Evolutionary conservation across 2,329 filamentous ascomycete genomes (phyloP), one percentile per base, ranked within the genome.

Genomic region (Trichoderma harzianum): DNA sequence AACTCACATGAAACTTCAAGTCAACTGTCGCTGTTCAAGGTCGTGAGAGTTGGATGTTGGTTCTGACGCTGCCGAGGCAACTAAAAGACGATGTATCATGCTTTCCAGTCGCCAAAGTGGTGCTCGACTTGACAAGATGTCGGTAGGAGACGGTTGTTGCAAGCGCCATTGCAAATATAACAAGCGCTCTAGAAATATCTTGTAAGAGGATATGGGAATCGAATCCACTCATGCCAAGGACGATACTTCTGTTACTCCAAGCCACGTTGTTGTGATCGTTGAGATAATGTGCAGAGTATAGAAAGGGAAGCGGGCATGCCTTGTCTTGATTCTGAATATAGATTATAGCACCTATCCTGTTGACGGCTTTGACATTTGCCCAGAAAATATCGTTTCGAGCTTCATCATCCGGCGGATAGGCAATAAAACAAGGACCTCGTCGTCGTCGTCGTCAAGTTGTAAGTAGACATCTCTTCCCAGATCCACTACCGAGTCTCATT

Each of bases 381-480:
- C 64, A 3, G 74, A 73, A 51, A 90, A 90, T 73, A 86, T 90
- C 73, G 86, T 91, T 76, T 89, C 87, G 36, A 90, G 90, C 67
- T 83, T 92, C 14, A 85, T 85, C 39, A 79, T 92, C 58, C 88
- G 88, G 77, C 89, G 87, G 73, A 86, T 83, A 73, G 89, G 88
- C 74, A 84, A 14, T 21, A 12, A 51, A 21, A 24, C n/a, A 86
- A 84, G 69, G 86, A 82, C 72, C 85, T 88, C 61, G 86, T 71
- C n/a, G n/a, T 51, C 18, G 89, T 92, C n/a, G 89, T 92, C 12
- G 89, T 92, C 30, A 92, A 92, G 79, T 89, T 89, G 30, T 91
- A 90, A 66, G 47, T n/a, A 36, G 5, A 21, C 12, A 47, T 32
- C 21, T 28, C 1, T 53, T 53, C 47, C 21, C 11, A 7, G 11